Evolutionary conservation across 345 rosid genomes (phyloP).

Genomic region (Abelmoschus esculentus): DNA sequence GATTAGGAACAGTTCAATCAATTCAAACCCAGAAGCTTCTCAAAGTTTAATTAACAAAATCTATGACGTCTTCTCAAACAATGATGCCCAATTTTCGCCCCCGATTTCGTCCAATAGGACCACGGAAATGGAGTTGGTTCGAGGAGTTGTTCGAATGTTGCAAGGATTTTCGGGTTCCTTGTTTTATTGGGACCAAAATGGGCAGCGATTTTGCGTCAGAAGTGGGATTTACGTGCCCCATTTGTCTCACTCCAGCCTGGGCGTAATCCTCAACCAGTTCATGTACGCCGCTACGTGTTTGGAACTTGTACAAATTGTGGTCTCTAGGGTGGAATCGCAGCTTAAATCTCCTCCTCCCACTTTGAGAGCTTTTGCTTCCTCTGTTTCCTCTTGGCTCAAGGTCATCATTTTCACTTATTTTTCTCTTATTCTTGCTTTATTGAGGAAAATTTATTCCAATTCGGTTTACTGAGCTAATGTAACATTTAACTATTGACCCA

Average conservation of each 20-base stretch:
- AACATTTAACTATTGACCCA: not conserved
- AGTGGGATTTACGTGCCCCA: slow-evolving; percentile 57
- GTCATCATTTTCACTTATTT: slow-evolving; percentile 21
- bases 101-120: slow-evolving; percentile 37
- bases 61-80: slow-evolving; percentile 27
- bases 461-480: not conserved
- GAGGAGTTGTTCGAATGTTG: slow-evolving; percentile 54
- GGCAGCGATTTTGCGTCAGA: slow-evolving; percentile 32
- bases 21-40: slow-evolving; percentile 10
- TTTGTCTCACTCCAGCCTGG: slow-evolving; percentile 61
- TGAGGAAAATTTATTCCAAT: not conserved
- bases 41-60: slow-evolving; percentile 31
- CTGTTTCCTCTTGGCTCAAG: slow-evolving; percentile 68
- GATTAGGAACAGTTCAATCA: not conserved
- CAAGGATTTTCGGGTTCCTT: slow-evolving; percentile 69
- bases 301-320: slow-evolving; percentile 49
- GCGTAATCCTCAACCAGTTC: slow-evolving; percentile 49
- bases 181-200: slow-evolving; percentile 52
- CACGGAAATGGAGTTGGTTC: slow-evolving; percentile 57
- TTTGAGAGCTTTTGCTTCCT: slow-evolving; percentile 60
- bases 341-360: slow-evolving; percentile 47
- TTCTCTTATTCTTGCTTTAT: not conserved
- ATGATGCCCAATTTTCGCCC: slow-evolving; percentile 27
- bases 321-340: slow-evolving; percentile 28
- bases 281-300: slow-evolving; percentile 69